These are phyloP conservation scores for Clarkia xantiana DNA, from an alignment of 345 rosid genomes.

Conservation along the genomic window DNA sequence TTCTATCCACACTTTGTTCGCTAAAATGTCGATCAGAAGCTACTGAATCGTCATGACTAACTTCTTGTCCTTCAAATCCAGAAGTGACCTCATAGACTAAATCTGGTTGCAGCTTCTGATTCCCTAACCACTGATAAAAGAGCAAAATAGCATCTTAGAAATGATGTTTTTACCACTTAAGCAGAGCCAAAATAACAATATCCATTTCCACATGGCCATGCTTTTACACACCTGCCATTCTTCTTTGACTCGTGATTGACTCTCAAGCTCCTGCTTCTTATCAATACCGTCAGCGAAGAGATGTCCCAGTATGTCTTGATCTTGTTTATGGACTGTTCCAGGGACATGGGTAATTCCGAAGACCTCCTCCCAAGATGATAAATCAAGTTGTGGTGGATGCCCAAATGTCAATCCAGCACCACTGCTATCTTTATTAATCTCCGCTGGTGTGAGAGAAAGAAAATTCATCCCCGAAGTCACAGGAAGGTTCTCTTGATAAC, in stretches of 20 bases:
- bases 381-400: slow-evolving; percentile 32
- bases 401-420: slow-evolving; percentile 32
- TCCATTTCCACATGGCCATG: slow-evolving; percentile 2
- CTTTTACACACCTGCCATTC: slow-evolving; percentile 37
- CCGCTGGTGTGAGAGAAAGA: slow-evolving; percentile 19
- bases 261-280: slow-evolving; percentile 34
- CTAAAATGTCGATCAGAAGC: slow-evolving; percentile 10
- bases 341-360: slow-evolving; percentile 23
- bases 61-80: slow-evolving; percentile 26
- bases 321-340: slow-evolving; percentile 24
- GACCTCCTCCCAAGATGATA: slow-evolving; percentile 54
- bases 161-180: slow-evolving; percentile 7
- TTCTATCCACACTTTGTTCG: slow-evolving; percentile 11
- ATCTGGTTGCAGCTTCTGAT: slow-evolving; percentile 29
- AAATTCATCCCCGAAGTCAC: slow-evolving; percentile 18
- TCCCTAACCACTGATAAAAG: slow-evolving; percentile 18
- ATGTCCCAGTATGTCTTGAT: slow-evolving; percentile 31
- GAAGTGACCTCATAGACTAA: slow-evolving; percentile 14
- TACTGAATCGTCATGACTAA: slow-evolving; percentile 14
- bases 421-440: slow-evolving; percentile 19
- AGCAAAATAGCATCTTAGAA: slow-evolving; percentile 16
- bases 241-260: slow-evolving; percentile 24
- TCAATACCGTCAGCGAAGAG: slow-evolving; percentile 21
- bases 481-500: slow-evolving; percentile 33
- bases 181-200: not conserved